Base-by-base conservation (phyloP, 179 eudicot genomes). In the Beta macrorhiza region DNA sequence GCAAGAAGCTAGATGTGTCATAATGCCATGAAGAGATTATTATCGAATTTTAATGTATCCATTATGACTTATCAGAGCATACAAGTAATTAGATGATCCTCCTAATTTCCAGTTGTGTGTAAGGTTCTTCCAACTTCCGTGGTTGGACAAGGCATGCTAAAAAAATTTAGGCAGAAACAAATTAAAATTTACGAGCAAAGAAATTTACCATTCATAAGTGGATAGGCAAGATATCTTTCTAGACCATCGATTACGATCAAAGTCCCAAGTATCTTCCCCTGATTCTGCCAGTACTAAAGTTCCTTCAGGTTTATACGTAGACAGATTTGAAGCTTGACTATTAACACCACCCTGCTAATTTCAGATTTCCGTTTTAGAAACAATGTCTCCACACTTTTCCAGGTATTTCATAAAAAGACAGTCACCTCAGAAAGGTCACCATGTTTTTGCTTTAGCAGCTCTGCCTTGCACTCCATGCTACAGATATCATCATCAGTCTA, bases 401-500 rank as follows among this genome's bases (percentile, higher is more conserved):
- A 62, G 72, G 25, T 13, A 61, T 55, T 42, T 13, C 11, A 56
- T 22, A 42, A 68, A 57, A 11, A 67, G 70, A 81, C 59, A 64
- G 74, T 55, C 49, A 93, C 96, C 97, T 90, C 72, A 47, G 83
- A 56, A 73, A 64, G 69, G 79, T 83, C 77, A 29, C 67, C 58
- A 49, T 77, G 53, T 25, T 81, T 84, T 47, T 42, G 87, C 78
- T 91, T 84, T 87, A 93, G 74, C 86, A 93, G 79, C 84, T 89
- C 91, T 83, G 87, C 80, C 88, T 93, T 93, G 89, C 98, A 93
- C 84, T 93, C 94, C 78, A 85, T 88, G 83, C 98, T 93, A 89
- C 98, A 93, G 75, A 93, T 83, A 69, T 93, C 98, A 81, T 93
- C 93, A 74, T 90, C 89, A 7, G 98, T 93, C 98, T 93, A 78